Conservation (phyloP, 106 monocot genomes). For the Chionographis japonica region DNA sequence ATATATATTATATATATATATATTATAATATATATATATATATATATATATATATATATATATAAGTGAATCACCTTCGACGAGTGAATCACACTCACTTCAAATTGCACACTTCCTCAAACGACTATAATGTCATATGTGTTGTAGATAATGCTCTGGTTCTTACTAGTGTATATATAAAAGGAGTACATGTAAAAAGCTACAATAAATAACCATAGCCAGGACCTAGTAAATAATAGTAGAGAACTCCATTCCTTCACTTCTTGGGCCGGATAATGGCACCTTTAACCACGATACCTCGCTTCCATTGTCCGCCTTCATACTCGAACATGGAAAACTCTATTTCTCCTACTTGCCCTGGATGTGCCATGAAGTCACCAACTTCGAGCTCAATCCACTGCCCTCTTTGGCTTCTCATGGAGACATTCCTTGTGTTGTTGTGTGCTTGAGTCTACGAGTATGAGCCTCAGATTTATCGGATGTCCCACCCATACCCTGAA, state of each 20-base stretch:
- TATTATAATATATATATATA: too few species aligned
- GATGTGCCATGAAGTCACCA: conserved; percentile 16
- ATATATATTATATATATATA: too few species aligned
- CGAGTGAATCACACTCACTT: too few species aligned
- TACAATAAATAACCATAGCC: too few species aligned
- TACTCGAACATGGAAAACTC: conserved; percentile 53
- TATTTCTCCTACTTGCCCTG: conserved; percentile 18
- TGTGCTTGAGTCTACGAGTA: conserved; percentile 4
- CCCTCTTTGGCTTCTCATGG: conserved; percentile 25
- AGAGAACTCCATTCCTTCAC: background rate
- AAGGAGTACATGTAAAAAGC: too few species aligned
- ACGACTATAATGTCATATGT: too few species aligned
- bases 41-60: too few species aligned
- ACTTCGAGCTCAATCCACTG: conserved; percentile 34
- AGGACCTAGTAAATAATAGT: too few species aligned
- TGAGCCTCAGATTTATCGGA: conserved; percentile 36
- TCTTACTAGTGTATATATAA: too few species aligned
- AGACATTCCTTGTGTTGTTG: conserved; percentile 21
- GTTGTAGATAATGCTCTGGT: too few species aligned
- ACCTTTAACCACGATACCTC: conserved; percentile 51
- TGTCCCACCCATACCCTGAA: conserved; percentile 33
- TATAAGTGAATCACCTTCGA: too few species aligned
- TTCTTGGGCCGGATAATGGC: conserved; percentile 28
- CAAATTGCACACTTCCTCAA: too few species aligned
- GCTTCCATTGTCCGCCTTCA: conserved; percentile 49